A percentile compares a stretch with the other conserved stretches of the same genome.
phyloP scores from a whole-genome alignment of 768 basidiomycete species.

The Termitomyces sp. region DNA sequence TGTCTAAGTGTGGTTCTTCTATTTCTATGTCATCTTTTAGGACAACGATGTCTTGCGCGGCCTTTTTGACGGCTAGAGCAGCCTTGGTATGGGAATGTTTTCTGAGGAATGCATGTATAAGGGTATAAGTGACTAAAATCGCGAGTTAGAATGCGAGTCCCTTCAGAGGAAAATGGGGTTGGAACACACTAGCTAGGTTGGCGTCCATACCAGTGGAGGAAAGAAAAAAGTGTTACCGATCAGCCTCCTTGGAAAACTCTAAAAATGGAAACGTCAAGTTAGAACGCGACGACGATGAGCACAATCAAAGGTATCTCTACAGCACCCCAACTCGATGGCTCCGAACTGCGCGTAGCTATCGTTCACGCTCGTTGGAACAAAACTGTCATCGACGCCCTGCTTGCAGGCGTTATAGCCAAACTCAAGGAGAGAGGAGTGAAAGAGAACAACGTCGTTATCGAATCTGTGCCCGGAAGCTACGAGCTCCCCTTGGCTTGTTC shows the following conservation, averaged over 20 bases:
- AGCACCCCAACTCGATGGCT: conserved; percentile 70
- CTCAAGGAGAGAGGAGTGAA: conserved; percentile 85
- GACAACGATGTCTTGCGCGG: conserved; percentile 55
- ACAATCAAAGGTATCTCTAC: conserved; percentile 76
- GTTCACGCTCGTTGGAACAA: conserved; percentile 98
- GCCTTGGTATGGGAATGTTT: conserved; percentile 64
- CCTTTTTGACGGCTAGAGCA: conserved; percentile 70
- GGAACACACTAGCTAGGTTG: conserved; percentile 44
- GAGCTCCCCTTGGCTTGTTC: conserved; percentile 88
- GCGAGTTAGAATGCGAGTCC: neutral
- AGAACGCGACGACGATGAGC: conserved; percentile 30
- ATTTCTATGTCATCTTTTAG: conserved; percentile 47
- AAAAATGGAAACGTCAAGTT: conserved; percentile 7
- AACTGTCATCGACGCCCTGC: conserved; percentile 76
- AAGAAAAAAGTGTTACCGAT: conserved; percentile 9
- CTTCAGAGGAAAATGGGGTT: neutral
- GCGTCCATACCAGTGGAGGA: conserved; percentile 32
- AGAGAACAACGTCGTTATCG: conserved; percentile 82
- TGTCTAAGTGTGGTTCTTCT: conserved; percentile 53
- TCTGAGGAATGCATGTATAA: conserved; percentile 70
- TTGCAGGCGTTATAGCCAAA: conserved; percentile 73
- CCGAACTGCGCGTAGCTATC: conserved; percentile 78
- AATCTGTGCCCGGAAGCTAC: conserved; percentile 92
- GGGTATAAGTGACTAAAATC: conserved; percentile 60
- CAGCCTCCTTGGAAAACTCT: neutral